Conservation (phyloP, 2,329 filamentous ascomycete genomes). For the Penicillium sp. region DNA sequence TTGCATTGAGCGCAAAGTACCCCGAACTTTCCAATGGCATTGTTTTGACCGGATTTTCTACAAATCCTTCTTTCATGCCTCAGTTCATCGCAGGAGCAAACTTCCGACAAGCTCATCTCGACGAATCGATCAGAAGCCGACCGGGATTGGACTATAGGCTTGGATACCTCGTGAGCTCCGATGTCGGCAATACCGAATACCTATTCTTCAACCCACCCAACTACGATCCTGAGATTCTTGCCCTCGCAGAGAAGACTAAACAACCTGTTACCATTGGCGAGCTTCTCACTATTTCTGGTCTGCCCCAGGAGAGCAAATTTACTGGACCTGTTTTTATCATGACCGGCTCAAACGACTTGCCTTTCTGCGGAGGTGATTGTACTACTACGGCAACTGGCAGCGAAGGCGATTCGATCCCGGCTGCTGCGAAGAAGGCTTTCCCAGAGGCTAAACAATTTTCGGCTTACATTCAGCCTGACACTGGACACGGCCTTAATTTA, state of each 20-base stretch:
- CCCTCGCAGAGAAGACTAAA: slow-evolving; percentile 25
- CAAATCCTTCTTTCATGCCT: slow-evolving; percentile 26
- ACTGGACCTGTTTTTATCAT: slow-evolving; percentile 31
- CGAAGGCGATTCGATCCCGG: slow-evolving; percentile 14
- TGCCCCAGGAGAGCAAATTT: slow-evolving; percentile 19
- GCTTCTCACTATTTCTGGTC: slow-evolving; percentile 24
- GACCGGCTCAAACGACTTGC: slow-evolving; percentile 24
- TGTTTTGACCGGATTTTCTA: slow-evolving; percentile 45
- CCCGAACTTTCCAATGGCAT: slow-evolving; percentile 42
- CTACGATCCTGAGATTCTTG: slow-evolving; percentile 20
- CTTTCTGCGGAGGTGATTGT: slow-evolving; percentile 34
- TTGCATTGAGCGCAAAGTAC: slow-evolving; percentile 36
- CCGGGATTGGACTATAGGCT: slow-evolving; percentile 22
- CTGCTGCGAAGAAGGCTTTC: slow-evolving; percentile 18
- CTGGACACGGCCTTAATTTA: slow-evolving; percentile 35
- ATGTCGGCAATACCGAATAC: slow-evolving; percentile 19
- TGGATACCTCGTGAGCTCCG: slow-evolving; percentile 28
- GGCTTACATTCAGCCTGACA: slow-evolving; percentile 29
- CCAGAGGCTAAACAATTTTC: slow-evolving; percentile 25
- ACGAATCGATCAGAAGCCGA: slow-evolving; percentile 4
- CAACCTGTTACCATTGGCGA: slow-evolving; percentile 32
- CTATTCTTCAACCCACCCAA: slow-evolving; percentile 19
- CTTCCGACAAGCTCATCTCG: slow-evolving; percentile 22
- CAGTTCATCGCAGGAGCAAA: slow-evolving; percentile 25
- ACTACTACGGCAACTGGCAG: slow-evolving; percentile 27